Base-by-base conservation (phyloP, 2,329 filamentous ascomycete genomes). In the Colletotrichum godetiae region DNA sequence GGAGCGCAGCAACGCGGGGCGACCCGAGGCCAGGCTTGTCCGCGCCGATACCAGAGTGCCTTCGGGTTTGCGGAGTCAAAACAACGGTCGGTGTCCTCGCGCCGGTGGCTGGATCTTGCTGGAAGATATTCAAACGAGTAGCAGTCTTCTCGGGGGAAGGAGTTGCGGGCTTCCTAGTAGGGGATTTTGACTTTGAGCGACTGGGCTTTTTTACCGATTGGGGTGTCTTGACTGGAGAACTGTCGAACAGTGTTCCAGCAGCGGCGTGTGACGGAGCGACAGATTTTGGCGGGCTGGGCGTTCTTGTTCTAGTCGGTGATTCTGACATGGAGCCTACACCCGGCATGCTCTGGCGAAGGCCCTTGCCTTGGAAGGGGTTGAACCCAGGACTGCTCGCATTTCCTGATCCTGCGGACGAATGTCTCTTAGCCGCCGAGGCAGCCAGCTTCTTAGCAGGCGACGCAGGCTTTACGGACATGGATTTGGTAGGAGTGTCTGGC, bases 1-100 rank as follows among this genome's bases (percentile, higher is more conserved):
- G 88, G 37, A 95, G 86, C 33, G 91, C 92, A 27, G 92, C 88
- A 67, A 96, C 89, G 65, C 90, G 91, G 5, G 94, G 94, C 0
- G 94, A 96, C 7, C 94, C 94, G 67, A 95, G 87, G 0, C 93
- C 94, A 74, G 88, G 84, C 75, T 89, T 90, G 77, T 94, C 93
- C 74, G 90, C 89, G 27, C 93, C 93, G 74, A 95, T 79, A 0
- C 93, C 92, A 15, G 92, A 93, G 19, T 92, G 88, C 57, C 86
- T 86, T 33, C 92, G 87, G 46, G 81, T 81, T 71, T 90, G 88
- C 3, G 92, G 91, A 3, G 89, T 93, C 7, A 94, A 81, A 13
- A 93, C 83, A 62, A 93, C 87, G 22, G 87, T 89, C 15, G 93
- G 92, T 1, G 91, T 92, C 22, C 87, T 86, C 42, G 85, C 79